These are phyloP conservation scores for Paracorniculantispora psalliotae DNA, from an alignment of 2,329 filamentous ascomycete genomes.

Conservation along the genomic window DNA sequence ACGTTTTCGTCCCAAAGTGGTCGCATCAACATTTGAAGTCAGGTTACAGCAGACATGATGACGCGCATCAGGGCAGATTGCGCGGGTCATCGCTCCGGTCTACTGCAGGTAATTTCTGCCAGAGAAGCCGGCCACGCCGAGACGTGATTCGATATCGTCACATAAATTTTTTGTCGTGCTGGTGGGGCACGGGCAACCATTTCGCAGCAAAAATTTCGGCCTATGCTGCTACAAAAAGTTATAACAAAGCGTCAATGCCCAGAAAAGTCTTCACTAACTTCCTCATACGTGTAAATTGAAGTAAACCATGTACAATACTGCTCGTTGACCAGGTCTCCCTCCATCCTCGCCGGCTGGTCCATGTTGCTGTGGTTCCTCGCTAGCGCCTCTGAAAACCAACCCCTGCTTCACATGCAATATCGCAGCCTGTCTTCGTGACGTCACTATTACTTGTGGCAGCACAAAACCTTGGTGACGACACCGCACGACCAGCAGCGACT, in stretches of 20 bases:
- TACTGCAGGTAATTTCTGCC: background rate
- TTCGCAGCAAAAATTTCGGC: background rate
- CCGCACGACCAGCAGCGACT: background rate
- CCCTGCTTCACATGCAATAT: background rate
- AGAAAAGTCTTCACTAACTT: background rate
- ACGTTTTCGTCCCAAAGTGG: too few species aligned
- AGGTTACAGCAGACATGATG: too few species aligned
- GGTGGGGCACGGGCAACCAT: background rate
- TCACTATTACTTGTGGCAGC: background rate
- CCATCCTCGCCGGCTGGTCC: too few species aligned
- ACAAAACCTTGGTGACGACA: slow-evolving; percentile 2
- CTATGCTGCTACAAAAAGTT: background rate
- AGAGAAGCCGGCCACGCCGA: background rate
- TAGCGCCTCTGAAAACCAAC: background rate
- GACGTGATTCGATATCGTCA: background rate
- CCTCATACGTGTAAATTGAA: background rate
- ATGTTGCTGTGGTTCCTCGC: background rate
- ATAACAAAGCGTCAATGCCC: background rate
- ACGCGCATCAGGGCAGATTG: background rate
- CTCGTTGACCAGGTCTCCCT: background rate
- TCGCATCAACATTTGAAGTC: too few species aligned
- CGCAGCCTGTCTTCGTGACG: background rate
- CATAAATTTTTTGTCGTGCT: background rate
- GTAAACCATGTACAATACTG: background rate
- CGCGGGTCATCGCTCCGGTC: too few species aligned